These are phyloP conservation scores for Candida endomychidarum DNA, from an alignment of 805 yeast species.

Conservation along the genomic window DNA sequence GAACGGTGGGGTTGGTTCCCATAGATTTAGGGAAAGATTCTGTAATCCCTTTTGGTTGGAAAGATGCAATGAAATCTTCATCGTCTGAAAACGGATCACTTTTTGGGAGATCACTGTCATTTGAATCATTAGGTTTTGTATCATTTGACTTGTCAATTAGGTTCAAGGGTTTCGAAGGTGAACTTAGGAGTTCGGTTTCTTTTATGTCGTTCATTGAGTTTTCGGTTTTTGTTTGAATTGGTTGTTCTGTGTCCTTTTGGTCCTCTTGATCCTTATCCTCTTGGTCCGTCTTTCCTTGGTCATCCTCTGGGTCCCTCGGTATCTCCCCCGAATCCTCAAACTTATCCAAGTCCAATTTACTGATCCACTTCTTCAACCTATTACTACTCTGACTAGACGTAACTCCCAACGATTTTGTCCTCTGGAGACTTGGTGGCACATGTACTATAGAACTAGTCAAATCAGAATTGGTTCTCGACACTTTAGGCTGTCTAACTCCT, in stretches of 20 bases:
- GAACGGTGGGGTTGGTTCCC: background rate
- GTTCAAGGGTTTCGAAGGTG: background rate
- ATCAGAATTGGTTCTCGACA: slow-evolving; percentile 37
- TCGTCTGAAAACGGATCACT: slow-evolving; percentile 23
- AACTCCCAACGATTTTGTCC: slow-evolving; percentile 39
- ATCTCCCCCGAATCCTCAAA: no score
- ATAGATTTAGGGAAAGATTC: no score
- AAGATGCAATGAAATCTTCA: slow-evolving; percentile 14
- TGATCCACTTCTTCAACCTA: slow-evolving; percentile 26
- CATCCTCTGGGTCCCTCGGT: no score
- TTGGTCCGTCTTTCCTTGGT: no score
- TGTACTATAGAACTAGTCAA: background rate
- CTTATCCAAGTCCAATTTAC: slow-evolving; percentile 16
- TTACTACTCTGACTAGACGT: background rate
- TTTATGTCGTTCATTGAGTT: no score
- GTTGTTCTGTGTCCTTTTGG: no score
- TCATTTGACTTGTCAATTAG: no score
- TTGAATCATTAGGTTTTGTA: no score
- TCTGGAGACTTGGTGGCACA: slow-evolving; percentile 33
- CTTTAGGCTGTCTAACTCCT: no score
- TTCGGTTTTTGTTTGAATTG: no score
- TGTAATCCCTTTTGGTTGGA: background rate
- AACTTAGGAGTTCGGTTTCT: no score
- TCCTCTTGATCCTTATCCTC: no score
- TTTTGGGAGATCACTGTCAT: background rate